Evolutionary conservation across 108 stramenopile species (phyloP).

Genomic region (Pseudonitzschia multiseries): DNA sequence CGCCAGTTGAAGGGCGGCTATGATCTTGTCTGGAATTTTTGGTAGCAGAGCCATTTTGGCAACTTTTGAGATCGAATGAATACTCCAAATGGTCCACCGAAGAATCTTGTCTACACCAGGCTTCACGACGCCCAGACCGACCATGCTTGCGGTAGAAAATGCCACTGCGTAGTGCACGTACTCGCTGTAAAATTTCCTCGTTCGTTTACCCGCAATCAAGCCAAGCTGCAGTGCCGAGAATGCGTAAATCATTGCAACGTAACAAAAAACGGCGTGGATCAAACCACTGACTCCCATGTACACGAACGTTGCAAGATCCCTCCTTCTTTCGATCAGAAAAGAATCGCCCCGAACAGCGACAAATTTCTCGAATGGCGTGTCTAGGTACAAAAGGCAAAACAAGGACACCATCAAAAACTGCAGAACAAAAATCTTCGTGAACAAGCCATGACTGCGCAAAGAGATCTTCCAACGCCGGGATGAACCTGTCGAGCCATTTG

Average conservation of each 20-base stretch:
- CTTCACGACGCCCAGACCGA: slow-evolving; percentile 20
- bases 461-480: slow-evolving; percentile 29
- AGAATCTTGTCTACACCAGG: slow-evolving; percentile 9
- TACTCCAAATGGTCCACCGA: slow-evolving; percentile 26
- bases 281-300: slow-evolving; percentile 35
- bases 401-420: slow-evolving; percentile 18
- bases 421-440: slow-evolving; percentile 19
- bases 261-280: slow-evolving; percentile 43
- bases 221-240: slow-evolving; percentile 52
- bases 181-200: slow-evolving; percentile 45
- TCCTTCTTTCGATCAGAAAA: not conserved
- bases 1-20: not conserved
- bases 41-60: not conserved
- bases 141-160: slow-evolving; percentile 24
- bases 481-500: too few species aligned
- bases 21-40: not conserved
- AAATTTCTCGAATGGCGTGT: slow-evolving; percentile 9
- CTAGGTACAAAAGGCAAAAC: slow-evolving; percentile 23
- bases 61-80: not conserved
- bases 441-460: slow-evolving; percentile 22
- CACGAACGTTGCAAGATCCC: slow-evolving; percentile 19
- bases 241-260: slow-evolving; percentile 48
- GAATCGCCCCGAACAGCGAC: slow-evolving; percentile 11
- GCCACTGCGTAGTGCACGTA: slow-evolving; percentile 37
- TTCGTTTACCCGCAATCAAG: slow-evolving; percentile 41